phyloP scores from a whole-genome alignment of 208 protist species.

The Paratrypanosoma confusum region DNA sequence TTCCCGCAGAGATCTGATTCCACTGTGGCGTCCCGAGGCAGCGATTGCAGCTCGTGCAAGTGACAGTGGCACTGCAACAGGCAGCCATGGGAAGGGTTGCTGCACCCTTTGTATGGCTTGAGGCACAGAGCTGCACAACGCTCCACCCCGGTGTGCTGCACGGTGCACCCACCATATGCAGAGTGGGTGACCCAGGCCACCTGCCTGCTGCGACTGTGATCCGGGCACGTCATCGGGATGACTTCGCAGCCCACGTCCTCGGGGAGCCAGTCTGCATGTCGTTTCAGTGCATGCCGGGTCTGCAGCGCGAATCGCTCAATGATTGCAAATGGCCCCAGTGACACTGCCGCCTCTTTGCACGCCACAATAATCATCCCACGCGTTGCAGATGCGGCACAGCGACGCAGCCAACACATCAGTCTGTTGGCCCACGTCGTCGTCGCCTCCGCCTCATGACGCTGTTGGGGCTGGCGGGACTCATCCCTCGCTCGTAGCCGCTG shows the following conservation, averaged over 20 bases:
- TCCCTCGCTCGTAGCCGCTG: too few relatives aligned
- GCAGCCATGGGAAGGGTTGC: conserved; percentile 54
- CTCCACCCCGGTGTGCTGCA: conserved; percentile 36
- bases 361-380: too few relatives aligned
- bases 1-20: too few relatives aligned
- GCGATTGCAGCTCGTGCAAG: background rate
- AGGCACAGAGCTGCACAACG: conserved; percentile 60
- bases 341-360: too few relatives aligned
- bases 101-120: conserved; percentile 42
- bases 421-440: too few relatives aligned
- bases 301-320: conserved; percentile 47
- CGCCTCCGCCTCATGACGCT: too few relatives aligned
- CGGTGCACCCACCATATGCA: conserved; percentile 10
- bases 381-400: too few relatives aligned
- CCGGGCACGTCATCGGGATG: conserved; percentile 58
- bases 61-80: conserved; percentile 46
- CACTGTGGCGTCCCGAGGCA: too few relatives aligned
- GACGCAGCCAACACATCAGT: too few relatives aligned
- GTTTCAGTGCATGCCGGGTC: conserved; percentile 20
- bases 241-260: conserved; percentile 25
- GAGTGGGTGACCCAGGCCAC: conserved; percentile 29
- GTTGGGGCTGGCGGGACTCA: too few relatives aligned
- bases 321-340: too few relatives aligned
- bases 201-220: conserved; percentile 55
- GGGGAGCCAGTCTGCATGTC: conserved; percentile 75